phyloP scores from a whole-genome alignment of 1,284 basidiomycete species.

The Cryptococcus sp. region DNA sequence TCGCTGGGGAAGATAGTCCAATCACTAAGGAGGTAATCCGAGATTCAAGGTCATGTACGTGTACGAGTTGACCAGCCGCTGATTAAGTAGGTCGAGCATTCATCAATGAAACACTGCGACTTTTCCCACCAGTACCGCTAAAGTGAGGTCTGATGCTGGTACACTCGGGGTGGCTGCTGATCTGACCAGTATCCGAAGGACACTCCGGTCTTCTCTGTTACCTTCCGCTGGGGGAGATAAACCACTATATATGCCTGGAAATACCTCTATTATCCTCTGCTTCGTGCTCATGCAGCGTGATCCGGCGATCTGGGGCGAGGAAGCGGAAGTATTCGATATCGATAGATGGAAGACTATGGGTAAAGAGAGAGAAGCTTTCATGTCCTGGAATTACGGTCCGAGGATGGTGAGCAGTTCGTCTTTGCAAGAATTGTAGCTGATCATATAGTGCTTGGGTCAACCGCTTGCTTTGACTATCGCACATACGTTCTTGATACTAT shows the following conservation, averaged over 20 bases:
- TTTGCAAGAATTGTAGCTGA: not conserved
- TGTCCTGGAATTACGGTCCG: constrained; percentile 35
- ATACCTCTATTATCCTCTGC: constrained; percentile 34
- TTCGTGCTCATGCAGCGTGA: constrained; percentile 29
- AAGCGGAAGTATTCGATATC: constrained; percentile 29
- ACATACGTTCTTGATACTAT: constrained; percentile 26
- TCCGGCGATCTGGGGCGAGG: constrained; percentile 27
- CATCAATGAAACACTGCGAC: constrained; percentile 33
- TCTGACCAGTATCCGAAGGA: constrained; percentile 29
- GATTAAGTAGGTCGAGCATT: constrained; percentile 24
- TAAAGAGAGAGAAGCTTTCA: constrained; percentile 24
- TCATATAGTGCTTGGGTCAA: constrained; percentile 32
- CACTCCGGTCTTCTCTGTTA: constrained; percentile 23
- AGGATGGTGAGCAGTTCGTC: constrained; percentile 22
- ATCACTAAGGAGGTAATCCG: constrained; percentile 23
- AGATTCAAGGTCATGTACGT: constrained; percentile 12
- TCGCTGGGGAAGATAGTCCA: constrained; percentile 3
- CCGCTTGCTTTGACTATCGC: constrained; percentile 27
- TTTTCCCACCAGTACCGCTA: constrained; percentile 39
- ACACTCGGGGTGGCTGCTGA: not conserved
- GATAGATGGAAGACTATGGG: constrained; percentile 25
- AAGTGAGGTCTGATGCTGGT: constrained; percentile 9
- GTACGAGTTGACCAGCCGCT: not conserved
- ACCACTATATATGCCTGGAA: constrained; percentile 30
- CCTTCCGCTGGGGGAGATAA: constrained; percentile 12